Percentiles rank a stretch among this genome's conserved stretches.
These are phyloP conservation scores for Fusarium illudens DNA, from an alignment of 2,329 filamentous ascomycete genomes.

Conservation along the genomic window DNA sequence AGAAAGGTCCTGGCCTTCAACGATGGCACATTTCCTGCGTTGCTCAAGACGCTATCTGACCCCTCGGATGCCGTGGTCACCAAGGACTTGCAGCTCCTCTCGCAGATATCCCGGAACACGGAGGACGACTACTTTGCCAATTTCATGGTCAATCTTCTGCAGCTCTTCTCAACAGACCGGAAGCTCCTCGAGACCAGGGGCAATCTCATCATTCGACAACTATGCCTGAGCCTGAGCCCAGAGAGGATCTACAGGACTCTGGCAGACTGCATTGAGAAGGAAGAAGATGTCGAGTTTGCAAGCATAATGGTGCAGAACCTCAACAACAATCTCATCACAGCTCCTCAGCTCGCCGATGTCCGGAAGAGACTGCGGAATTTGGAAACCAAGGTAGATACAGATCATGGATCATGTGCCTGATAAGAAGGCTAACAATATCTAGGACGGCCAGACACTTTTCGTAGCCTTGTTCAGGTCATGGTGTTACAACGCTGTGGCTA, in stretches of 20 bases:
- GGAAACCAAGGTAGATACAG: conserved; percentile 73
- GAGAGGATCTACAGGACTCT: conserved; percentile 96
- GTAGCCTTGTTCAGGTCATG: conserved; percentile 93
- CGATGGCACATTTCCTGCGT: conserved; percentile 93
- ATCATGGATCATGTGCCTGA: background rate
- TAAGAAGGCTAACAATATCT: conserved; percentile 8
- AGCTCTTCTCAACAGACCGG: conserved; percentile 94
- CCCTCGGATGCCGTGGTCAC: conserved; percentile 95
- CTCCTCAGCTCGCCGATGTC: conserved; percentile 89
- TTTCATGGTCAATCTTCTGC: conserved; percentile 96
- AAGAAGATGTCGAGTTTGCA: conserved; percentile 97
- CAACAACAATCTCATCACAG: conserved; percentile 98
- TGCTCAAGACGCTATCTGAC: conserved; percentile 96
- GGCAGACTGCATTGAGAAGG: conserved; percentile 95
- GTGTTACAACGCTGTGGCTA: conserved; percentile 98
- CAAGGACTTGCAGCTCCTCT: conserved; percentile 89
- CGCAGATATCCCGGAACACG: conserved; percentile 94
- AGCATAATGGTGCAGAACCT: conserved; percentile 99
- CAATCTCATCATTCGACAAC: conserved; percentile 94
- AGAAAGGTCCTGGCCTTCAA: conserved; percentile 94
- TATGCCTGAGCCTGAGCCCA: conserved; percentile 91
- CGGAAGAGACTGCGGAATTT: conserved; percentile 89
- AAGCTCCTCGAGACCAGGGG: conserved; percentile 90
- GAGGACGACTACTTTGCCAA: conserved; percentile 98
- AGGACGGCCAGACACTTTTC: conserved; percentile 96